Evolutionary conservation across 495 filamentous ascomycete genomes (phyloP), one percentile per base, ranked within the genome.

Genomic region (Penicillium goetzii): DNA sequence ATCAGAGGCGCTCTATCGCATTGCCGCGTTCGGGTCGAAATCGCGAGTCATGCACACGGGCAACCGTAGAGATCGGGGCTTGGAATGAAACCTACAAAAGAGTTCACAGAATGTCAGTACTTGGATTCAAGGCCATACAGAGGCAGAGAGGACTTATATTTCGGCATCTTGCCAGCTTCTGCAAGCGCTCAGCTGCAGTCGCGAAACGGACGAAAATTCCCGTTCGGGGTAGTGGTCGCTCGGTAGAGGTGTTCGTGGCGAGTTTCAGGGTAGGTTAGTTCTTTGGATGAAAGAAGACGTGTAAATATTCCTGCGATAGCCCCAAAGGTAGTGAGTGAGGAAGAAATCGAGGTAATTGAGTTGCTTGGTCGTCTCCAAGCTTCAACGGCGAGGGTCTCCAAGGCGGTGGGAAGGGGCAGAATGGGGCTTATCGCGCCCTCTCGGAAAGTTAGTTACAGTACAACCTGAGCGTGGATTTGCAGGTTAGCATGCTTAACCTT

Each of bases 61-160:
- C 19, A 30, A 52, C 56, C 40, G 28, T 5, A 45, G 34, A 43
- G 5, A 14, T 21, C 43, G 54, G 49, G 26, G 19, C 17, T 14
- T 14, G 50, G 40, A 11, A 30, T 15, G 56, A 23, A 58, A 81
- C 84, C 84, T 88, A 90, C 88, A 90, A 74, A 90, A 90, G 86
- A 89, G 85, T 90, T 67, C 73, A 71, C 43, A 32, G 58, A 63
- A 58, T 32, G 84, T 89, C 76, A 90, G 87, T 68, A 69, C 50
- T 52, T 61, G 61, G 51, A 36, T 41, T 41, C 45, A 32, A 43
- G 19, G 19, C 8, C 17, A 19, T 28, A n/a, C 19, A 40, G 34
- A 21, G 40, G 15, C 14, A 60, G 45, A 59, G 67, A 58, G 52
- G 34, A 88, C 89, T 86, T 88, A 91, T 90, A 92, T 90, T 91